These are phyloP conservation scores for Daldinia childiae DNA, from an alignment of 495 filamentous ascomycete species.

Conservation along the genomic window DNA sequence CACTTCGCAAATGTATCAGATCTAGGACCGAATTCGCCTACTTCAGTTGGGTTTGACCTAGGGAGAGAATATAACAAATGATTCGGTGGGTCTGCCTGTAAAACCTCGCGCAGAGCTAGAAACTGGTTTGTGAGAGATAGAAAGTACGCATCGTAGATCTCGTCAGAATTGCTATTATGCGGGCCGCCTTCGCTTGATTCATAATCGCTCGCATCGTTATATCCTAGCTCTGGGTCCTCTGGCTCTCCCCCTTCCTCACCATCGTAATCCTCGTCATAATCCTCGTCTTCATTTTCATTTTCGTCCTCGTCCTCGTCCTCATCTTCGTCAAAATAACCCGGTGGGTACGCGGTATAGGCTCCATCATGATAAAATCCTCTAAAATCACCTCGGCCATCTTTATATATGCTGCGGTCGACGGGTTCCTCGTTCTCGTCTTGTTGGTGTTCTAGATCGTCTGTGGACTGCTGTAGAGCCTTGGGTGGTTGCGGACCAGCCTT, in stretches of 20 bases:
- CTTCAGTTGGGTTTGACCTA: constrained; percentile 64
- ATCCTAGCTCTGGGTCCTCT: constrained; percentile 7
- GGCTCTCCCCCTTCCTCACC: constrained; percentile 16
- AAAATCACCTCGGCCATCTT: constrained; percentile 56
- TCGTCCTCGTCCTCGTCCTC: constrained; percentile 31
- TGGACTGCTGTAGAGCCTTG: constrained; percentile 36
- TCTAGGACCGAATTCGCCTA: constrained; percentile 56
- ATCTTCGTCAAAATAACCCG: constrained; percentile 39
- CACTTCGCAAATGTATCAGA: constrained; percentile 60
- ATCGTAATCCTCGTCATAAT: constrained; percentile 13
- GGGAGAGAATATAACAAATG: constrained; percentile 62
- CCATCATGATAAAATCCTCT: constrained; percentile 75
- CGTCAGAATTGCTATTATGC: constrained; percentile 49
- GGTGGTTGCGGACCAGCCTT: constrained; percentile 58
- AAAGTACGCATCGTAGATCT: constrained; percentile 66
- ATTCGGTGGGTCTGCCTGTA: constrained; percentile 64
- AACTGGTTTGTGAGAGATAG: constrained; percentile 69
- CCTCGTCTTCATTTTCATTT: neutral
- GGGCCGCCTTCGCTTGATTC: constrained; percentile 47
- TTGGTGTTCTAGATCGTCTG: constrained; percentile 25
- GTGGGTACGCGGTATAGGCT: constrained; percentile 69
- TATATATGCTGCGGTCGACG: constrained; percentile 54
- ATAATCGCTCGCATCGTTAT: constrained; percentile 32
- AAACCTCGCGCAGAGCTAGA: constrained; percentile 62
- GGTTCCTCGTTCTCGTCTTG: constrained; percentile 43